Base-by-base conservation (phyloP, 371 early-diverging fungal species). In the Mucor ambiguus region DNA sequence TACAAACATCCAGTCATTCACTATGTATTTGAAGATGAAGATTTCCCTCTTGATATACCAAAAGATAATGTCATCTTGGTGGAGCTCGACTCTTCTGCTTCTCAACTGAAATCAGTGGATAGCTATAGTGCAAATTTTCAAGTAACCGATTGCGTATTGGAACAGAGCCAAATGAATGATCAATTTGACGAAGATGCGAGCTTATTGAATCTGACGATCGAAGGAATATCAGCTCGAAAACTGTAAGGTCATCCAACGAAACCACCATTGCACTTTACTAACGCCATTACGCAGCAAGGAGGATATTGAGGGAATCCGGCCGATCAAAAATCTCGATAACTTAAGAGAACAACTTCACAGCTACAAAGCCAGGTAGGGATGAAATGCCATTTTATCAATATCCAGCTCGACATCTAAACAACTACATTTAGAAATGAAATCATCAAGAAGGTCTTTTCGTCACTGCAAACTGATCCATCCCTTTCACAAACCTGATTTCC, bases 21-120 rank as follows among this genome's bases (percentile, higher is more conserved):
- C 61, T 86, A 84, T 63, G 83, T 84, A 9, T 86, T 86, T 76
- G 81, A 84, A 66, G 83, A 77, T 9, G 86, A 86, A 63, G 75
- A 69, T 7, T 80, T 84, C 30, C 84, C 83, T 3, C 28, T 52
- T 14, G 68, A 74, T 37, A 67, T 83, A n/a, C 78, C 83, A 4
- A 79, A 80, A 67, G 80, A 81, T 6, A 72, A 79, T n/a, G 79
- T 82, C 10, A 78, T 86, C 33, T 49, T 84, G 8, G 82, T 84
- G 0, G 81, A 84, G n/a, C 66, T 86, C 11, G 75, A 80, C 58
- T 66, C 75, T 33, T 56, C 79, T 44, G 79, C 76, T 12, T 72
- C 79, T 38, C 73, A 74, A 24, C 48, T 81, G 0, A 60, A 61
- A 32, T 55, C 66, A 26, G 71, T 77, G 7, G 73, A 81, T 32